A percentile compares a stretch with the other conserved stretches of the same genome.
phyloP scores from a whole-genome alignment of 2,329 filamentous ascomycete species.

The Pseudodiploospora longispora region DNA sequence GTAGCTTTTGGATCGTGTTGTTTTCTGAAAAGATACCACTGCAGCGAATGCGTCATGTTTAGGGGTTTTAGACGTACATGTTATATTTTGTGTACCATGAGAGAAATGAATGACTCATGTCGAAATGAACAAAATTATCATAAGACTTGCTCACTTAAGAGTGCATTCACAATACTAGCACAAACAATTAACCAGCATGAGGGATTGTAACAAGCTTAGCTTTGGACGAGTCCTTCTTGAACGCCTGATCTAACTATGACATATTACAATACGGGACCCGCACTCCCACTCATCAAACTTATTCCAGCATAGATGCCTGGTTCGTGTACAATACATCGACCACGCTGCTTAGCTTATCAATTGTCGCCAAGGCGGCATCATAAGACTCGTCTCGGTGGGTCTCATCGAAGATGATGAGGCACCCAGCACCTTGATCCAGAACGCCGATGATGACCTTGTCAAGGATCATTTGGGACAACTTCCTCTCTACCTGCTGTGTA shows the following conservation, averaged over 20 bases:
- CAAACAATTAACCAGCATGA: too few species aligned
- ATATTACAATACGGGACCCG: constrained; percentile 20
- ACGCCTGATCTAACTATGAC: constrained; percentile 23
- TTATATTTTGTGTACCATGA: constrained; percentile 2
- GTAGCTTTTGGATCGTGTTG: background rate
- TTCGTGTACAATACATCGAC: constrained; percentile 97
- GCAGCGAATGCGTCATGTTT: constrained; percentile 1
- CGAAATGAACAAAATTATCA: background rate
- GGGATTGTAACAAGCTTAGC: background rate
- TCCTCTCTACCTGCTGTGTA: constrained; percentile 93
- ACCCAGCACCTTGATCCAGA: constrained; percentile 93
- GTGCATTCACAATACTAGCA: too few species aligned
- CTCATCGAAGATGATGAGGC: constrained; percentile 95
- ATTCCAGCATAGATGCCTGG: constrained; percentile 93
- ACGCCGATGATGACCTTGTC: constrained; percentile 99
- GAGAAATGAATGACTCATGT: constrained; percentile 3
- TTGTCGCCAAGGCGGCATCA: constrained; percentile 86
- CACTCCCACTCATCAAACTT: constrained; percentile 19
- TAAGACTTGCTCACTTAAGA: too few species aligned
- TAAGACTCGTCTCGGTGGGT: constrained; percentile 88
- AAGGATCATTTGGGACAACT: constrained; percentile 98
- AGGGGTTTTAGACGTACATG: background rate
- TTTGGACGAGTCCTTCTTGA: constrained; percentile 19
- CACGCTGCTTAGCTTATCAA: constrained; percentile 94
- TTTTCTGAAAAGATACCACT: constrained; percentile 6